A percentile compares a stretch with the other conserved stretches of the same genome.
These are phyloP conservation scores for Suillus placidus DNA, from an alignment of 768 basidiomycete genomes.

Conservation along the genomic window DNA sequence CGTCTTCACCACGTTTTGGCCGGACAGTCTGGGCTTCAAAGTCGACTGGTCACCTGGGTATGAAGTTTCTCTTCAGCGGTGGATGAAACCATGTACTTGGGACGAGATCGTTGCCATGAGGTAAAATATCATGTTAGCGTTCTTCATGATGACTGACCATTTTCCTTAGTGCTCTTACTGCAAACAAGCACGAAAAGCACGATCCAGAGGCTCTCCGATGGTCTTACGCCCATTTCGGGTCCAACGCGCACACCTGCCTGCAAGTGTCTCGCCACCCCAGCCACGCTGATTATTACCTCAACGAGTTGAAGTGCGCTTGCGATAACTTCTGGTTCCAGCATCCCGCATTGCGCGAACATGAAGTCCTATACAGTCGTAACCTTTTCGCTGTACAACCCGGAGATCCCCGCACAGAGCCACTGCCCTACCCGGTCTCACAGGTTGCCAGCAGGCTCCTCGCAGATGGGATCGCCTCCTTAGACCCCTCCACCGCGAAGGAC, in stretches of 20 bases:
- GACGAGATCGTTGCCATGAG: constrained; percentile 1
- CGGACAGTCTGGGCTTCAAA: not conserved
- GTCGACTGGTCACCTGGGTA: constrained; percentile 2
- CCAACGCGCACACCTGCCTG: not conserved
- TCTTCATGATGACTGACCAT: not conserved
- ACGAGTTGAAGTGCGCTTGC: not conserved
- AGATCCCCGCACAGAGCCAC: not conserved
- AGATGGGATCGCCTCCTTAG: not conserved
- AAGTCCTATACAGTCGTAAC: not conserved
- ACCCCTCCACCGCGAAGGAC: not conserved
- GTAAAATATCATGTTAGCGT: not conserved
- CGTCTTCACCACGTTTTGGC: constrained; percentile 1
- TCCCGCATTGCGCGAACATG: constrained; percentile 1
- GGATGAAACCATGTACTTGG: constrained; percentile 1
- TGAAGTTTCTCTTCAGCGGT: not conserved
- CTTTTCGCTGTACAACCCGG: constrained; percentile 1
- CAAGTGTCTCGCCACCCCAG: not conserved
- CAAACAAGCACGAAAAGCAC: not conserved
- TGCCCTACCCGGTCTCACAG: not conserved
- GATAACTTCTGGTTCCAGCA: not conserved
- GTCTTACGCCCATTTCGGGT: not conserved
- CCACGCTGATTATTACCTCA: not conserved
- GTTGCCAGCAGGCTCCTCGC: constrained; percentile 4
- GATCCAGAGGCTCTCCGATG: not conserved
- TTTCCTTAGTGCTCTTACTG: not conserved